Percentiles rank a stretch among this genome's conserved stretches.
phyloP scores from a whole-genome alignment of 2,329 filamentous ascomycete species.

The Endocalyx cinctus region DNA sequence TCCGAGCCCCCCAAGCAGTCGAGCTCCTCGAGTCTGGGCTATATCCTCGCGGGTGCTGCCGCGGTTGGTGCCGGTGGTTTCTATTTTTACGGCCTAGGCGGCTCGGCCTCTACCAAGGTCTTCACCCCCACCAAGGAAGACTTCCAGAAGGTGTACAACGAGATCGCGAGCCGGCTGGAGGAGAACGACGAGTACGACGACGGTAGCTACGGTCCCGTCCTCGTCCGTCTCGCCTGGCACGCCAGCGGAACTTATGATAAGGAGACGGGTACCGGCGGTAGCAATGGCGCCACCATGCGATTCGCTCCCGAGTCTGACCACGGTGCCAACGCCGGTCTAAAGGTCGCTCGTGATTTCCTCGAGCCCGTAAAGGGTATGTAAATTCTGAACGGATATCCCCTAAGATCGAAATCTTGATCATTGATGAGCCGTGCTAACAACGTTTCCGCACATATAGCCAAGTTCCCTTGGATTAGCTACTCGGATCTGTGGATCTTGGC shows the following conservation, averaged over 20 bases:
- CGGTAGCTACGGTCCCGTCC: conserved; percentile 88
- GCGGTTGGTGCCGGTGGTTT: conserved; percentile 60
- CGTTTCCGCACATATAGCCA: conserved; percentile 40
- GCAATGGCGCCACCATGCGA: conserved; percentile 96
- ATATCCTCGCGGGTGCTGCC: conserved; percentile 54
- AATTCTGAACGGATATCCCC: too few relatives aligned
- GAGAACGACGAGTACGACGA: conserved; percentile 96
- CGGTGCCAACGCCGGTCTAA: conserved; percentile 89
- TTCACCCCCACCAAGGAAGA: conserved; percentile 77
- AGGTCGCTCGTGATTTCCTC: conserved; percentile 83
- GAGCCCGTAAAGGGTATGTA: conserved; percentile 77
- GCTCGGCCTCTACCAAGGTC: conserved; percentile 45
- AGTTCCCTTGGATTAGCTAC: conserved; percentile 95
- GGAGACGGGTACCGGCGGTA: conserved; percentile 82
- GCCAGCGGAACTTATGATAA: conserved; percentile 88
- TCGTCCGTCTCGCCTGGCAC: conserved; percentile 92
- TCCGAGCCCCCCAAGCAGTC: conserved; percentile 57
- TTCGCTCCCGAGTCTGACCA: conserved; percentile 86
- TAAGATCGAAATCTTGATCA: not conserved
- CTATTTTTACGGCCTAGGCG: conserved; percentile 59
- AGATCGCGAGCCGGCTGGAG: conserved; percentile 72
- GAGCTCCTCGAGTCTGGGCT: conserved; percentile 45
- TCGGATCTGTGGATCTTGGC: conserved; percentile 94
- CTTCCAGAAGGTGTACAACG: conserved; percentile 94
- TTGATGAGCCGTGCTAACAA: conserved; percentile 10